phyloP scores from a whole-genome alignment of 2,329 filamentous ascomycete species.

The Hypoxylon sp. region DNA sequence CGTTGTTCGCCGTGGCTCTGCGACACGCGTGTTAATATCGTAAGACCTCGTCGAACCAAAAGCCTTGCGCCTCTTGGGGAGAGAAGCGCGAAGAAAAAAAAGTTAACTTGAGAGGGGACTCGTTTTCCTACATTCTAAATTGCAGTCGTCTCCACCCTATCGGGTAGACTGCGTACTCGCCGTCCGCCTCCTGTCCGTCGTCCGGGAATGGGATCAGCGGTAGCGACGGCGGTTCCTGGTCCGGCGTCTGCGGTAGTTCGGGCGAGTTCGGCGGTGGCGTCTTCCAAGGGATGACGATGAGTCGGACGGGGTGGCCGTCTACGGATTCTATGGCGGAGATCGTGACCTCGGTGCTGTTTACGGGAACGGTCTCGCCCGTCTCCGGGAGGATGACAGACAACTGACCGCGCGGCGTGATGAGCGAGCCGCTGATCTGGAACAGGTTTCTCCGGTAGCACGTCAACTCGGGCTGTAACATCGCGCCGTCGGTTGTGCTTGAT shows the following conservation, averaged over 20 bases:
- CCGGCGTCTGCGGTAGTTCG: constrained; percentile 68
- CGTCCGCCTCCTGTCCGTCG: constrained; percentile 67
- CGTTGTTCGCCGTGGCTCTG: constrained; percentile 94
- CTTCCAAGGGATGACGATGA: constrained; percentile 98
- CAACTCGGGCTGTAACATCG: constrained; percentile 75
- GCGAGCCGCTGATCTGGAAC: constrained; percentile 92
- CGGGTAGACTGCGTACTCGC: constrained; percentile 88
- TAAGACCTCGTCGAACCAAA: constrained; percentile 1
- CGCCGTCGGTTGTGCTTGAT: constrained; percentile 65
- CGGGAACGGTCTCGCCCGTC: constrained; percentile 82
- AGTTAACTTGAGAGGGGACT: constrained; percentile 26
- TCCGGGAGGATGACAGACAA: constrained; percentile 80
- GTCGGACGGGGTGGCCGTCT: constrained; percentile 87
- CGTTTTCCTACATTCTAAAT: constrained; percentile 79
- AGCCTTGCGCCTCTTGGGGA: background rate
- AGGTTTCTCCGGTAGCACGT: constrained; percentile 96
- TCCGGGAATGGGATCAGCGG: constrained; percentile 74
- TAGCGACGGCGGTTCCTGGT: constrained; percentile 87
- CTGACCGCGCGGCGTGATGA: constrained; percentile 80
- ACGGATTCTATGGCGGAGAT: constrained; percentile 95
- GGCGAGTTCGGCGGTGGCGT: constrained; percentile 82
- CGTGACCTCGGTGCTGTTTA: constrained; percentile 82
- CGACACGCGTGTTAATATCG: constrained; percentile 19
- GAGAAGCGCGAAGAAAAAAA: background rate
- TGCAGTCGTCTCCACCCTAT: constrained; percentile 94